Evolutionary conservation across 2,329 filamentous ascomycete genomes (phyloP), one percentile per base, ranked within the genome.

Genomic region (Xylariomycetidae sp.): DNA sequence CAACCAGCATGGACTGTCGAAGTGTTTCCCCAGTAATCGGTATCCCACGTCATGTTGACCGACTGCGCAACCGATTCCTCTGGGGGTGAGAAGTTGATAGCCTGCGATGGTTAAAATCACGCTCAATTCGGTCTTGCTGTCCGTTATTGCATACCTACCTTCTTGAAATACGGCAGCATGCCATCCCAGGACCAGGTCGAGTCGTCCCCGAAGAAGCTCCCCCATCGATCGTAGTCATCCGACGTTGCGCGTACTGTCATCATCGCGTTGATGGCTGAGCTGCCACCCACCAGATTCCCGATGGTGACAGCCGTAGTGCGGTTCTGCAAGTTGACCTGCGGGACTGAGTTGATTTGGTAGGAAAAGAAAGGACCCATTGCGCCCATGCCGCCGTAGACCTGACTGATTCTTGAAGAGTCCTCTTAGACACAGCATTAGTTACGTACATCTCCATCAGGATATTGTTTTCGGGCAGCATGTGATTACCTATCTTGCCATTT

Each of bases 1-100:
- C 60, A 64, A 7, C 52, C 57, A 2, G 53, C 53, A 19, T 60
- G 56, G 14, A 64, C 57, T 1, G 46, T 50, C 8, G 58, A 62
- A 2, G 46, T 52, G 14, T 57, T 54, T 1, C 60, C 60, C 61
- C 60, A 64, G 40, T 52, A 63, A 1, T 47, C 52, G 4, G 48
- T 35, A 31, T 62, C 52, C 35, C 55, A 59, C 10, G 40, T 49
- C 32, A 63, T 49, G 30, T 54, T 56, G 26, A 53, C 44, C 2
- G 49, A 46, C 22, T 52, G 31, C 2, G 44, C 47, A 12, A 54
- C 44, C 5, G 20, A 34, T 13, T 31, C 28, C 10, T 47, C 43
- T 1, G 52, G 52, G 1, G 47, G 49, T 1, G 44, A 46, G 28
- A 53, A 48, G 15, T 34, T 32, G 13, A 46, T n/a, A 14, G 43